phyloP scores from a whole-genome alignment of 2,329 filamentous ascomycete species.

The Ascosphaera acerosa region DNA sequence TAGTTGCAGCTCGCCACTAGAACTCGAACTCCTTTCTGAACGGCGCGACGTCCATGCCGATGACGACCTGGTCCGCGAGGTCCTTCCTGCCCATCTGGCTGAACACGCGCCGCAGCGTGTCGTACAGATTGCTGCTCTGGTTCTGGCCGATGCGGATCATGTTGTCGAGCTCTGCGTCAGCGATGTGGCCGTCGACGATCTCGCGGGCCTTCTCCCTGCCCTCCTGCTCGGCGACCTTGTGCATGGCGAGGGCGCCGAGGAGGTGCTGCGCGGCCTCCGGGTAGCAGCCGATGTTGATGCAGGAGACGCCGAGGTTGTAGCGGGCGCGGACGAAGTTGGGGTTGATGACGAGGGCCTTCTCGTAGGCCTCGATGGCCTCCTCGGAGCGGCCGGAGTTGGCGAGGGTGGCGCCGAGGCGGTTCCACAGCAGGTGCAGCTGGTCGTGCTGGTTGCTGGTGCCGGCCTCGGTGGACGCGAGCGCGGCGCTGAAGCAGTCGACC shows the following conservation, averaged over 20 bases:
- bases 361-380: constrained; percentile 91
- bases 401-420: constrained; percentile 80
- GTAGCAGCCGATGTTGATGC: constrained; percentile 93
- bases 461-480: constrained; percentile 60
- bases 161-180: constrained; percentile 52
- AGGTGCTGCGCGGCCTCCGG: constrained; percentile 83
- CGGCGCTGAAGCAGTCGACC: constrained; percentile 90
- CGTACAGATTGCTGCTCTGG: constrained; percentile 86
- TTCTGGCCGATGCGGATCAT: constrained; percentile 66
- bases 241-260: constrained; percentile 78
- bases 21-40: constrained; percentile 88
- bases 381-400: constrained; percentile 85
- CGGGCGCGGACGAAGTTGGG: constrained; percentile 92
- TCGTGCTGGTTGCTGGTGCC: constrained; percentile 62
- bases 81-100: constrained; percentile 83
- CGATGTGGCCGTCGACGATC: constrained; percentile 38
- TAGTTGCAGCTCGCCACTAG: too few species aligned
- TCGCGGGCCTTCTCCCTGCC: constrained; percentile 64
- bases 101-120: constrained; percentile 85
- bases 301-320: constrained; percentile 89
- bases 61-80: constrained; percentile 62
- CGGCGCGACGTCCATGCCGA: constrained; percentile 69
- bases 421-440: constrained; percentile 89
- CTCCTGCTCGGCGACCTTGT: constrained; percentile 72
- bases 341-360: constrained; percentile 66